phyloP scores from a whole-genome alignment of 1,139 yeast species.

The Yamadazyma trypodendri region DNA sequence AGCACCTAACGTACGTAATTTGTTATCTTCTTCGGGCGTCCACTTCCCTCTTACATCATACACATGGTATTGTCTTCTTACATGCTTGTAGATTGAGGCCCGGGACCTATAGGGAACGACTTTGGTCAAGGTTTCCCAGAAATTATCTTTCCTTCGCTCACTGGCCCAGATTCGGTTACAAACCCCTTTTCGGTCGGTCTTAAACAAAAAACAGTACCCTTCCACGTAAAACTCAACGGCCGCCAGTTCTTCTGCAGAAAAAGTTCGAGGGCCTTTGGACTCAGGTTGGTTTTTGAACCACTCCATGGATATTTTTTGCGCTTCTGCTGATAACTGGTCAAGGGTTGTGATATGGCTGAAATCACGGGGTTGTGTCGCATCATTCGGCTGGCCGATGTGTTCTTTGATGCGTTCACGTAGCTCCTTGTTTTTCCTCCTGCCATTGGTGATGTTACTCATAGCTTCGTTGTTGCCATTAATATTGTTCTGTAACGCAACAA shows the following conservation, averaged over 20 bases:
- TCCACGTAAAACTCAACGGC: slow-evolving; percentile 72
- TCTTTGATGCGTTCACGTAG: slow-evolving; percentile 1
- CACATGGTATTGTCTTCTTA: slow-evolving; percentile 82
- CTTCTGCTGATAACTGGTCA: slow-evolving; percentile 37
- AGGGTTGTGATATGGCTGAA: slow-evolving; percentile 30
- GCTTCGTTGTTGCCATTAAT: slow-evolving; percentile 3
- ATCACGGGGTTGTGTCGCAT: no score
- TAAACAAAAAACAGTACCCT: slow-evolving; percentile 63
- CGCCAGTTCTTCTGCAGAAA: slow-evolving; percentile 61
- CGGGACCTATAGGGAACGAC: slow-evolving; percentile 82
- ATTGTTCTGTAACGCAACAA: slow-evolving; percentile 14
- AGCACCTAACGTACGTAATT: slow-evolving; percentile 59
- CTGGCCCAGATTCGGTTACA: slow-evolving; percentile 87
- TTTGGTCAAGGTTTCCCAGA: slow-evolving; percentile 80
- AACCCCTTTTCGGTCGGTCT: slow-evolving; percentile 62
- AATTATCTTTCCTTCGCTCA: slow-evolving; percentile 79
- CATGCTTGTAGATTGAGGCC: slow-evolving; percentile 89
- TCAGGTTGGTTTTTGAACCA: slow-evolving; percentile 40
- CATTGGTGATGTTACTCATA: slow-evolving; percentile 8
- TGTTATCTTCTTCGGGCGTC: slow-evolving; percentile 77
- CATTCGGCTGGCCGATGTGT: no score
- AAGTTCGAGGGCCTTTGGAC: slow-evolving; percentile 43
- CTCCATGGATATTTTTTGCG: slow-evolving; percentile 31
- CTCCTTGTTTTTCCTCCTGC: slow-evolving; percentile 11
- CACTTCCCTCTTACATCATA: slow-evolving; percentile 87